Evolutionary conservation across 1,139 yeast genomes (phyloP).

Genomic region (Suzukiozyma palmioleophila): DNA sequence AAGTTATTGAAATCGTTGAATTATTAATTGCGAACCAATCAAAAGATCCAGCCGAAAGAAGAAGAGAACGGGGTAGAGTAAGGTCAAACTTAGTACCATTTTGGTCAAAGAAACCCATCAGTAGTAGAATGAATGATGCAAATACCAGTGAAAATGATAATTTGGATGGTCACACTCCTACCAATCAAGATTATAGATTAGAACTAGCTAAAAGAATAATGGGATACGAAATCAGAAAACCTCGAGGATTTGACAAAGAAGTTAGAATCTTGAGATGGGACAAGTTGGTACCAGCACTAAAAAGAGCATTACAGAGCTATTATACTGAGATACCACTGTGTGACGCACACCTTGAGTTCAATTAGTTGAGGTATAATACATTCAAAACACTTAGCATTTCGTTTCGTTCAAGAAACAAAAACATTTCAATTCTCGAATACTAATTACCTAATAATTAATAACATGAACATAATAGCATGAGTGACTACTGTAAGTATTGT

Average conservation of each 20-base stretch:
- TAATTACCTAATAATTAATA: no score
- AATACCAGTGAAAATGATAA: conserved; percentile 6
- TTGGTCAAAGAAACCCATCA: conserved; percentile 59
- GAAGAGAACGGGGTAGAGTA: conserved; percentile 60
- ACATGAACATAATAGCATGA: no score
- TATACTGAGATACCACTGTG: conserved; percentile 48
- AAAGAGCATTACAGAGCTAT: conserved; percentile 61
- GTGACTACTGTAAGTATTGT: no score
- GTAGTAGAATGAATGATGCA: conserved; percentile 41
- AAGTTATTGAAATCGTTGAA: conserved; percentile 62
- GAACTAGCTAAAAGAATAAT: conserved; percentile 62
- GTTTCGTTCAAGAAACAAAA: not conserved
- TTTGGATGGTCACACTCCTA: conserved; percentile 3
- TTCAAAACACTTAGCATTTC: not conserved
- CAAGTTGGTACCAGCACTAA: conserved; percentile 53
- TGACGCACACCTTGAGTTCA: conserved; percentile 9
- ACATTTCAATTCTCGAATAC: not conserved
- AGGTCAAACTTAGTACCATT: conserved; percentile 64
- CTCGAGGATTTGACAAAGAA: conserved; percentile 65
- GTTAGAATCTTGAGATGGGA: conserved; percentile 62
- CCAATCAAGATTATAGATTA: conserved; percentile 43
- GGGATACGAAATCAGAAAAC: conserved; percentile 61
- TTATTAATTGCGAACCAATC: conserved; percentile 48
- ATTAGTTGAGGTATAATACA: not conserved
- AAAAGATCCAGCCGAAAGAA: conserved; percentile 44